Base-by-base conservation (phyloP, 768 basidiomycete genomes). In the Arthromyces matolae region DNA sequence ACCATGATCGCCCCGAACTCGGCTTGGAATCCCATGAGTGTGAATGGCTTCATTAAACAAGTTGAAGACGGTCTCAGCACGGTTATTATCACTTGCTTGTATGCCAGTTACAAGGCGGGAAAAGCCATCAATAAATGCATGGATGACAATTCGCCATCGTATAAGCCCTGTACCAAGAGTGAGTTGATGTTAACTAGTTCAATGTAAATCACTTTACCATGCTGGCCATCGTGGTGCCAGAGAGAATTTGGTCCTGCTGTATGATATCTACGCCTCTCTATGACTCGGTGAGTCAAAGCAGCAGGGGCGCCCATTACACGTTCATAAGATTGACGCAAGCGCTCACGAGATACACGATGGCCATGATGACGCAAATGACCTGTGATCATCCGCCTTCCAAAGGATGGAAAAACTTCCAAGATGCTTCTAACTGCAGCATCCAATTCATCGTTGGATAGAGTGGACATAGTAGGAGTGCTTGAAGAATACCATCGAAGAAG, bases 211-310 rank as follows among this genome's bases (percentile, higher is more conserved):
- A n/a, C n/a, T 56, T n/a, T 44, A 69, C 68, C 60, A 54, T 69
- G 69, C 37, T 69, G 67, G 0, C 69, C 65, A 53, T 71, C 66
- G 55, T 69, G 64, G 45, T 70, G 66, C 65, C 65, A 68, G 1
- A 69, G 52, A 0, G 61, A 62, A 52, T 69, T 69, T 7, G 62
- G 60, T 3, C 63, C 65, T 22, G 59, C 53, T 28, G 67, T 65
- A 13, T 29, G 37, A 41, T 67, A 66, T 6, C 47, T 39, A 0
- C 59, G 41, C 2, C 62, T 55, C 7, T 51, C 5, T 58, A 60
- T 63, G n/a, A 46, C 22, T 18, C 40, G 51, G 47, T 13, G 51
- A 35, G 32, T 52, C 49, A 50, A 57, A 54, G 46, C 3, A 9
- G 38, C 23, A 7, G 38, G 24, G 10, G 53, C 47, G 19, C 47